Conservation (phyloP, 1,284 basidiomycete species). For the Cutaneotrichosporon cavernicola region DNA sequence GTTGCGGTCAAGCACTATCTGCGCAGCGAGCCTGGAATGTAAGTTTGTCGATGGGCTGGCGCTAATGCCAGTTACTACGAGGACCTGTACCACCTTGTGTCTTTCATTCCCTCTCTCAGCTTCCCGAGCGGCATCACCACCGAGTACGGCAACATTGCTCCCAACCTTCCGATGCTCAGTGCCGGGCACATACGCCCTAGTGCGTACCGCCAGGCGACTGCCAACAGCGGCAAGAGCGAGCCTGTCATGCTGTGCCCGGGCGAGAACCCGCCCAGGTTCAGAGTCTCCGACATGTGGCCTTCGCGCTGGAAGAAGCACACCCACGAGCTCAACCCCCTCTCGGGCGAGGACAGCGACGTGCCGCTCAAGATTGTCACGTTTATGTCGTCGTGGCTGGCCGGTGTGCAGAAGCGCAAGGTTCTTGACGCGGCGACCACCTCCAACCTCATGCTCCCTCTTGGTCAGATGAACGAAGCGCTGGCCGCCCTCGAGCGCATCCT, state of each 20-base stretch:
- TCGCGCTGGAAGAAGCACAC: slow-evolving; percentile 5
- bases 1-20: slow-evolving; percentile 56
- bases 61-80: slow-evolving; percentile 40
- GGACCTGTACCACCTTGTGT: slow-evolving; percentile 48
- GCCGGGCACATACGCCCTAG: slow-evolving; percentile 10
- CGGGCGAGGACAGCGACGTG: slow-evolving; percentile 15
- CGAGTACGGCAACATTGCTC: slow-evolving; percentile 32
- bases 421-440: slow-evolving; percentile 67
- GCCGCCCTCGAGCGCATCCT: slow-evolving; percentile 72
- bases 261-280: slow-evolving; percentile 62
- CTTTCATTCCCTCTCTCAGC: slow-evolving; percentile 43
- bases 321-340: background rate
- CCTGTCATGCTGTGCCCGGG: slow-evolving; percentile 53
- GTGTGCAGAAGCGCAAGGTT: slow-evolving; percentile 62
- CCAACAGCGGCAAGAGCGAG: background rate
- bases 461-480: slow-evolving; percentile 65
- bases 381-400: slow-evolving; percentile 66
- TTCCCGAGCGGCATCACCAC: slow-evolving; percentile 38
- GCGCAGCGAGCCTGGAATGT: slow-evolving; percentile 65
- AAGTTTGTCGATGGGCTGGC: slow-evolving; percentile 17
- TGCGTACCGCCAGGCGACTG: background rate
- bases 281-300: slow-evolving; percentile 63
- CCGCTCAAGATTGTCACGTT: slow-evolving; percentile 72
- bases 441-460: slow-evolving; percentile 59
- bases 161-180: slow-evolving; percentile 25